These are phyloP conservation scores for Grigorovia humatica DNA, from an alignment of 805 yeast genomes.

Conservation along the genomic window DNA sequence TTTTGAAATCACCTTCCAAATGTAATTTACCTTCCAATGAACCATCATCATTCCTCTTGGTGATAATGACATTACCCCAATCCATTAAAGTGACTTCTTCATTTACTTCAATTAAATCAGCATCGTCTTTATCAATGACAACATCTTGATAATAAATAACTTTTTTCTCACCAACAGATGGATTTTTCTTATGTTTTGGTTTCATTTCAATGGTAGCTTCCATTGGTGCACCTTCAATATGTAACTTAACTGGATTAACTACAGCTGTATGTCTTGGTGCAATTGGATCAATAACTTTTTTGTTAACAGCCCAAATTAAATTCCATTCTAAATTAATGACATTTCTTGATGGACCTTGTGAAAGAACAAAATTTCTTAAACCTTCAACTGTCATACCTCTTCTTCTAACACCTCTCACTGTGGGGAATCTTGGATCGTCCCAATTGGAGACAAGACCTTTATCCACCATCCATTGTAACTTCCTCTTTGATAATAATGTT, in stretches of 20 bases:
- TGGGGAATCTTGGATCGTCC: slow-evolving; percentile 99
- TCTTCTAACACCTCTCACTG: slow-evolving; percentile 98
- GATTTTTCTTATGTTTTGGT: slow-evolving; percentile 92
- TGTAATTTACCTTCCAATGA: slow-evolving; percentile 69
- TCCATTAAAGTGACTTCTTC: slow-evolving; percentile 98
- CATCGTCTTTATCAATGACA: slow-evolving; percentile 80
- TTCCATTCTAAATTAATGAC: slow-evolving; percentile 97
- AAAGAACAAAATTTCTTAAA: slow-evolving; percentile 78
- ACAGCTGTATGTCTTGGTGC: slow-evolving; percentile 94
- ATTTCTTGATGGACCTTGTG: slow-evolving; percentile 97
- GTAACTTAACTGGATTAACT: slow-evolving; percentile 60
- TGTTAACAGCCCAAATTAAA: slow-evolving; percentile 94
- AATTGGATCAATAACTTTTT: slow-evolving; percentile 91
- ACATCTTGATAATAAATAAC: slow-evolving; percentile 56
- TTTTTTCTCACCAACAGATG: slow-evolving; percentile 77
- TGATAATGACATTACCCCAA: slow-evolving; percentile 90
- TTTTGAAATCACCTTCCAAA: slow-evolving; percentile 93
- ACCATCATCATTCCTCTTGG: slow-evolving; percentile 56
- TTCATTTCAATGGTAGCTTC: slow-evolving; percentile 54
- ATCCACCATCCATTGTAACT: slow-evolving; percentile 98
- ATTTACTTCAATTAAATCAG: slow-evolving; percentile 58
- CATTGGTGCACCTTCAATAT: slow-evolving; percentile 55
- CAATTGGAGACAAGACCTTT: slow-evolving; percentile 78
- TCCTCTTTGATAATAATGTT: slow-evolving; percentile 92
- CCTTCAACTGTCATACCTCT: slow-evolving; percentile 99